These are phyloP conservation scores for Ophiostoma pallidulum DNA, from an alignment of 2,329 filamentous ascomycete species.

Conservation along the genomic window DNA sequence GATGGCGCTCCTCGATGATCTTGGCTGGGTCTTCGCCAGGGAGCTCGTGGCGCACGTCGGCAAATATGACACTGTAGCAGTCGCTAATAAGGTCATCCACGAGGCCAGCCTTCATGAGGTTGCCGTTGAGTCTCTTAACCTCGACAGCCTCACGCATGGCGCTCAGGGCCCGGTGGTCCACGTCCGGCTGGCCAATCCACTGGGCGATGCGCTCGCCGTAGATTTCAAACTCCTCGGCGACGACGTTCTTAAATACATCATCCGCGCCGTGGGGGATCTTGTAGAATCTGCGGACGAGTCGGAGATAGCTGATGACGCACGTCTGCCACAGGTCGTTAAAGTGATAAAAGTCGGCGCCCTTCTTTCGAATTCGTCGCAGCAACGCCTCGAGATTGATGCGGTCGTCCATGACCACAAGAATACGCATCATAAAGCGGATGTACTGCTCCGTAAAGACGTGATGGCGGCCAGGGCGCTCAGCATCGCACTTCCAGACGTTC, in stretches of 20 bases:
- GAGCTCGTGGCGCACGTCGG: conserved; percentile 52
- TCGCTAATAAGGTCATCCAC: conserved; percentile 95
- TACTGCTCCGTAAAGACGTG: conserved; percentile 89
- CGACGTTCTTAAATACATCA: conserved; percentile 46
- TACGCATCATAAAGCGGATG: conserved; percentile 66
- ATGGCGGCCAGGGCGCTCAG: conserved; percentile 72
- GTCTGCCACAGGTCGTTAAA: conserved; percentile 51
- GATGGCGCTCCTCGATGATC: conserved; percentile 34
- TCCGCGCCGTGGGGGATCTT: conserved; percentile 37
- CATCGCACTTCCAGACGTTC: conserved; percentile 91
- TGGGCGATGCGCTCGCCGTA: conserved; percentile 43
- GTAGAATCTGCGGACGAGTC: conserved; percentile 41
- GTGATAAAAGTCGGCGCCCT: conserved; percentile 64
- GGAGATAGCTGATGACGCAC: conserved; percentile 44
- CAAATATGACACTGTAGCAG: conserved; percentile 70
- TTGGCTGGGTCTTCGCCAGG: conserved; percentile 39
- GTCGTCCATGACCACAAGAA: conserved; percentile 68
- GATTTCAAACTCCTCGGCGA: conserved; percentile 48
- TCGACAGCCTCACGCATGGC: conserved; percentile 51
- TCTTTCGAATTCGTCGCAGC: conserved; percentile 69
- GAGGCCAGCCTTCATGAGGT: conserved; percentile 71
- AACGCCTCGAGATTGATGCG: conserved; percentile 67
- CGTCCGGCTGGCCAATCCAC: conserved; percentile 38
- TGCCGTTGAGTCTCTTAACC: conserved; percentile 66
- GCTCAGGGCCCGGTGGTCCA: conserved; percentile 35